Base-by-base conservation (phyloP, 2,329 filamentous ascomycete genomes). In the Orbilia brochopaga region DNA sequence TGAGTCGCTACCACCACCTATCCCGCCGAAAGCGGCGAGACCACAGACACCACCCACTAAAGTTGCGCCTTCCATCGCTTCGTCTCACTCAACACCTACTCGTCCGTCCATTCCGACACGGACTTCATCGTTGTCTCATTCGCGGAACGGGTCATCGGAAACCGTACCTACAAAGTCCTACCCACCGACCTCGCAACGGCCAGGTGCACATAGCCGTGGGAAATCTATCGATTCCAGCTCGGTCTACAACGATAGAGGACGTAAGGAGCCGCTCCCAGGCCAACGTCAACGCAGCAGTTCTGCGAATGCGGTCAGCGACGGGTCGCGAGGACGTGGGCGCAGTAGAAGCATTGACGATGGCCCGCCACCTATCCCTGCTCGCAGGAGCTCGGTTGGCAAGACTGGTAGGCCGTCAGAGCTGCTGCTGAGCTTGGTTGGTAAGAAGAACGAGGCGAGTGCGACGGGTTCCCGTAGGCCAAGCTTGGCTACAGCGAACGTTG, bases 191-290 rank as follows among this genome's bases (percentile, higher is more conserved):
- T 61, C 67, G 4, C 56, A 66, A 27, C 67, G 60, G 6, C 60
- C 67, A 1, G 56, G 55, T n/a, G 37, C 55, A 4, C 67, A 73
- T 21, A 46, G 23, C 15, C 67, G 67, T 17, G 67, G 67, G 23
- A 73, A 73, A 24, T 73, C 67, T 1, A 66, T 73, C 23, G 67
- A 73, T 37, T 73, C 67, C 13, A 73, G 67, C 32, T 73, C 61
- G 2, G 51, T 66, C 15, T 65, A 65, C 32, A 73, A 59, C 7
- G 60, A 61, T 19, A 40, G 62, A 32, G 60, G 60, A 24, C 62
- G 60, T 2, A 57, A 19, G 13, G 17, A 65, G 19, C 66, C 66
- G 19, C 52, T 24, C 21, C 67, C 61, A 1, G 54, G 54, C 4
- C 67, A 73, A 35, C 67, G 56, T 23, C 66, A 73, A 61, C 55